A percentile compares a stretch with the other conserved stretches of the same genome.
Conservation (phyloP, 164 flowering plant genomes). For the Dillenia turbinata region DNA sequence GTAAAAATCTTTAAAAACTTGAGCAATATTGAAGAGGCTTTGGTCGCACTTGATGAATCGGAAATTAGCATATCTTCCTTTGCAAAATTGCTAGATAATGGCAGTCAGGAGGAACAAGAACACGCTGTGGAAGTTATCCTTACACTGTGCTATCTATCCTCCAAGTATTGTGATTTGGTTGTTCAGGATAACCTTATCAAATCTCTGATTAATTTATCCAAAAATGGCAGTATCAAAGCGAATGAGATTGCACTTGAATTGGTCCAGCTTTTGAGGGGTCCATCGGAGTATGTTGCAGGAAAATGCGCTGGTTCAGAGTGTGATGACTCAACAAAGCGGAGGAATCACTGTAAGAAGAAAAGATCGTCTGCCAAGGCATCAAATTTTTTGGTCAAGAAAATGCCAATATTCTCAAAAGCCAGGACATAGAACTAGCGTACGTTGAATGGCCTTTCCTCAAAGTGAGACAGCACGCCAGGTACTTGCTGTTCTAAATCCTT, state of each 20-base stretch:
- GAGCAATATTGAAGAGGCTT: conserved; percentile 42
- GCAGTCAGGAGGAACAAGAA: conserved; percentile 58
- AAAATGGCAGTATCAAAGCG: conserved; percentile 57
- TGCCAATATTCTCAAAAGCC: conserved; percentile 17
- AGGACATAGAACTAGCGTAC: neutral
- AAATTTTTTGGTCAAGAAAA: conserved; percentile 20
- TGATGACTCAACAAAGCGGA: conserved; percentile 6
- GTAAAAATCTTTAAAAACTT: conserved; percentile 45
- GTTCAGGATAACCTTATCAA: conserved; percentile 67
- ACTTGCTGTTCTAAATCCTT: no score
- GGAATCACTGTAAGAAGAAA: conserved; percentile 11
- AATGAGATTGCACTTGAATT: conserved; percentile 53
- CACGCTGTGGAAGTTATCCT: conserved; percentile 57
- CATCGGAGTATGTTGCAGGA: conserved; percentile 13
- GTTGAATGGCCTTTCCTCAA: no score
- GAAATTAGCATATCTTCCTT: conserved; percentile 61
- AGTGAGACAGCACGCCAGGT: no score
- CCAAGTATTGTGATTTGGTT: conserved; percentile 52
- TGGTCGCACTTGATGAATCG: conserved; percentile 45
- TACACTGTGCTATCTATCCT: conserved; percentile 52
- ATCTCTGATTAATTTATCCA: conserved; percentile 35
- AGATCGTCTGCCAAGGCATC: conserved; percentile 22
- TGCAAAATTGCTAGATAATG: conserved; percentile 51
- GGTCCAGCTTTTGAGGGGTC: conserved; percentile 50
- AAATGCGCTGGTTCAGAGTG: conserved; percentile 15